phyloP scores from a whole-genome alignment of 2,329 filamentous ascomycete genomes.

The Phyllosticta citrichinensis region DNA sequence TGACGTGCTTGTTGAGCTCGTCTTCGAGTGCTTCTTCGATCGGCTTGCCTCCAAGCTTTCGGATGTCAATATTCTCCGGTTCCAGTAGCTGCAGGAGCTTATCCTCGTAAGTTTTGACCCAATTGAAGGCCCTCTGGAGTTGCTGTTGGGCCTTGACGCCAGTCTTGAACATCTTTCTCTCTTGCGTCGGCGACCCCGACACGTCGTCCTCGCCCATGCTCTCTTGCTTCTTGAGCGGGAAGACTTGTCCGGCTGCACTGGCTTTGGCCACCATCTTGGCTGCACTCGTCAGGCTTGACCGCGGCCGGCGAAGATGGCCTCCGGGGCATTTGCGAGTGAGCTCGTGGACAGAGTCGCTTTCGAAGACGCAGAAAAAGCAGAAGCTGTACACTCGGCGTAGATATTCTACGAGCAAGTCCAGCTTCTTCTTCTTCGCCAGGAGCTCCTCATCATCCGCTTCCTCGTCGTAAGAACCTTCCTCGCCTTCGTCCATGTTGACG shows the following conservation, averaged over 20 bases:
- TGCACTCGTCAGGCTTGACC: constrained; percentile 71
- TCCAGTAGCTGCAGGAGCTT: constrained; percentile 90
- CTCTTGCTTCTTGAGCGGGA: constrained; percentile 71
- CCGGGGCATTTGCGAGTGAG: constrained; percentile 91
- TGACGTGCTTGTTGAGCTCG: constrained; percentile 77
- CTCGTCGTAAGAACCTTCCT: constrained; percentile 54
- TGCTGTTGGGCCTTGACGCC: constrained; percentile 79
- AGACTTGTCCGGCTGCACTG: constrained; percentile 71
- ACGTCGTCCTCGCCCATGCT: constrained; percentile 52
- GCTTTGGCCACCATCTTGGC: constrained; percentile 79
- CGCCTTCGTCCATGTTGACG: constrained; percentile 49
- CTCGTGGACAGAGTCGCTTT: constrained; percentile 95
- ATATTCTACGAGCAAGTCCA: constrained; percentile 93
- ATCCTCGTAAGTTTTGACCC: constrained; percentile 98
- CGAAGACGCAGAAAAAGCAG: constrained; percentile 99
- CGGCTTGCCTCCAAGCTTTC: constrained; percentile 82
- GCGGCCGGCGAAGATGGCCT: constrained; percentile 86
- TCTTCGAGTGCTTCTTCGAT: constrained; percentile 79
- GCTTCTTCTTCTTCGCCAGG: constrained; percentile 86
- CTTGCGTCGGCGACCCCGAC: constrained; percentile 54
- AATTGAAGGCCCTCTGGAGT: constrained; percentile 89
- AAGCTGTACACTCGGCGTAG: constrained; percentile 95
- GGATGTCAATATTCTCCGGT: constrained; percentile 75
- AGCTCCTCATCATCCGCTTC: constrained; percentile 87
- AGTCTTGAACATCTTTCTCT: constrained; percentile 60